Evolutionary conservation across 352 stramenopile genomes (phyloP), one percentile per base, ranked within the genome.

Genomic region (Phytopythium sindhum): DNA sequence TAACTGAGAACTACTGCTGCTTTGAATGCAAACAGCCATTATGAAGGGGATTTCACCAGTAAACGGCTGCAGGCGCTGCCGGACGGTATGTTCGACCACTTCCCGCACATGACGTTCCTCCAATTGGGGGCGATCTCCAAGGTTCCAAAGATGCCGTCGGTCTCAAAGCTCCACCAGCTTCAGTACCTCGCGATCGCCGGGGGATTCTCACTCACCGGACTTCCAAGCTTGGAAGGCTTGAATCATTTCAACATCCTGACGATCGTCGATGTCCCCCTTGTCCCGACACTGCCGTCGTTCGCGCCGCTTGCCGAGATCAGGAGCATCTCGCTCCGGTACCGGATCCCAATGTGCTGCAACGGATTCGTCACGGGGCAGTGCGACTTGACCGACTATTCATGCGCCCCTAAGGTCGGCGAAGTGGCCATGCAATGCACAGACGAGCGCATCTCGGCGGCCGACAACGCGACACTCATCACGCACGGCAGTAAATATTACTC

Each of bases 91-190:
- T 84, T 87, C 29, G 65, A 63, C 11, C 29, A 74, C 26, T 83
- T 83, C 67, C 65, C 64, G 5, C 50, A 70, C 19, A 53, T 87
- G 15, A 69, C 59, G 0, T 84, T 80, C 28, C 67, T 87, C 29
- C 75, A 84, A 56, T 70, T 72, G 15, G 75, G 73, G 2, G 64
- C 60, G 12, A 74, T 84, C 19, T 61, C 73, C 0, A 45, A 74
- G 5, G 60, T 87, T 9, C 65, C 62, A 12, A 42, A 65, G 24
- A 68, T 76, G 3, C 75, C 72, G 10, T 84, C 73, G 0, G 61
- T 84, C 8, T 67, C 66, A 0, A 75, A 64, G 1, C 57, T 84
- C 1, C 28, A 53, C 12, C 74, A 74, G 9, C 74, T 83, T 1
- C 66, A 78, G 28, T 84, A 78, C n/a, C 61, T 83, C 17, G 54